Percentiles rank a stretch among this genome's conserved stretches.
Evolutionary conservation across 257 asterid genomes (phyloP).

Genomic region (Ophiorrhiza pumila): DNA sequence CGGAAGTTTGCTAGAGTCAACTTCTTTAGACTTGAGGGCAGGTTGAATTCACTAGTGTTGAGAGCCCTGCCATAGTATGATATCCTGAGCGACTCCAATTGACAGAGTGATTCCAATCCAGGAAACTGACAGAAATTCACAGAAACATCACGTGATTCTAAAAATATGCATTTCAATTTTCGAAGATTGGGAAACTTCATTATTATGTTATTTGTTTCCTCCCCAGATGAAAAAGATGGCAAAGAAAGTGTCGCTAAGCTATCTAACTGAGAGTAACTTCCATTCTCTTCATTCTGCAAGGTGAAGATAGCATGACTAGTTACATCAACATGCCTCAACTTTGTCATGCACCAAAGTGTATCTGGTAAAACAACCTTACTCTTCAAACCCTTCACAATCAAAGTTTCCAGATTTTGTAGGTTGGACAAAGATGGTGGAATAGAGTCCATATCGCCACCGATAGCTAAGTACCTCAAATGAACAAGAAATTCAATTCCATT

Average conservation of each 20-base stretch:
- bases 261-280: neutral
- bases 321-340: neutral
- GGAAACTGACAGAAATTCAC: no score
- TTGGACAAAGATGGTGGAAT: neutral
- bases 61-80: neutral
- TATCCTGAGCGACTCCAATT: conserved; percentile 2
- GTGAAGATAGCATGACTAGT: neutral
- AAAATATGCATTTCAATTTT: neutral
- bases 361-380: neutral
- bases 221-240: neutral
- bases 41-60: neutral
- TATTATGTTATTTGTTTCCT: neutral
- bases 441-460: conserved; percentile 3
- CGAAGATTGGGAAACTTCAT: neutral
- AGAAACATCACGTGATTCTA: no score
- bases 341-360: neutral
- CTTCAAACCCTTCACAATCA: neutral
- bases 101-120: no score
- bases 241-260: neutral
- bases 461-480: conserved; percentile 1
- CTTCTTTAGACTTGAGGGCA: neutral
- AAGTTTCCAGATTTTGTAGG: conserved; percentile 2
- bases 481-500: neutral
- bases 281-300: neutral
- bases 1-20: neutral